Percentiles rank a stretch among this genome's conserved stretches.
phyloP scores from a whole-genome alignment of 768 basidiomycete species.

The Phaeotremella skinneri region DNA sequence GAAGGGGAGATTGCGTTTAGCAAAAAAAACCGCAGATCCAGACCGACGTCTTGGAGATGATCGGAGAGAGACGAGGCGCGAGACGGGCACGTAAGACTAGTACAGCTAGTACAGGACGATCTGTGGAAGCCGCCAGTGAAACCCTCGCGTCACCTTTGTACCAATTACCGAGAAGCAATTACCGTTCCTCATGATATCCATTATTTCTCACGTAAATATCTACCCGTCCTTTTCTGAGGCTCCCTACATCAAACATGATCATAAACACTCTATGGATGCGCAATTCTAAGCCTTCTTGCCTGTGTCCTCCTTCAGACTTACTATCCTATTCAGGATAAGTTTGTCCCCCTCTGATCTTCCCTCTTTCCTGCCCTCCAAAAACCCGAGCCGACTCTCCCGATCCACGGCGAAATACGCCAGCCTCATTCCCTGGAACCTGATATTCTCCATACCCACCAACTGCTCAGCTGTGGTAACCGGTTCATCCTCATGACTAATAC shows the following conservation, averaged over 20 bases:
- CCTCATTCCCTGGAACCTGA: constrained; percentile 94
- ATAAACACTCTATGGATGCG: not conserved
- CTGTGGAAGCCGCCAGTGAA: too few relatives aligned
- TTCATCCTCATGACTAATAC: constrained; percentile 52
- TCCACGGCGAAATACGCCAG: constrained; percentile 94
- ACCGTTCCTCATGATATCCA: too few relatives aligned
- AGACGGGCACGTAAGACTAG: too few relatives aligned
- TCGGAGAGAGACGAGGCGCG: too few relatives aligned
- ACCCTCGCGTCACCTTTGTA: too few relatives aligned
- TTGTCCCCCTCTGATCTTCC: constrained; percentile 67
- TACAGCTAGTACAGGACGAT: too few relatives aligned
- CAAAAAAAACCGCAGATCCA: not conserved
- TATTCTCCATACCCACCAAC: constrained; percentile 82
- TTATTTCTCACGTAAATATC: too few relatives aligned
- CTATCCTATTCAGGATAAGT: constrained; percentile 84
- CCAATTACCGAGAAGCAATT: too few relatives aligned
- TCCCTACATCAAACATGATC: not conserved
- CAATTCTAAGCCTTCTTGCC: constrained; percentile 60
- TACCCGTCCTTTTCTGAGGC: not conserved
- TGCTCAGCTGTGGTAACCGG: constrained; percentile 74
- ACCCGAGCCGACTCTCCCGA: constrained; percentile 70
- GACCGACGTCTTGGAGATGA: too few relatives aligned
- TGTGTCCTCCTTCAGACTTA: constrained; percentile 89
- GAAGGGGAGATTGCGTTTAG: too few relatives aligned
- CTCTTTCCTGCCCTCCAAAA: constrained; percentile 60